A percentile compares a stretch with the other conserved stretches of the same genome.
Evolutionary conservation across 306 rosid genomes (phyloP).

Genomic region (Prunus armeniaca): DNA sequence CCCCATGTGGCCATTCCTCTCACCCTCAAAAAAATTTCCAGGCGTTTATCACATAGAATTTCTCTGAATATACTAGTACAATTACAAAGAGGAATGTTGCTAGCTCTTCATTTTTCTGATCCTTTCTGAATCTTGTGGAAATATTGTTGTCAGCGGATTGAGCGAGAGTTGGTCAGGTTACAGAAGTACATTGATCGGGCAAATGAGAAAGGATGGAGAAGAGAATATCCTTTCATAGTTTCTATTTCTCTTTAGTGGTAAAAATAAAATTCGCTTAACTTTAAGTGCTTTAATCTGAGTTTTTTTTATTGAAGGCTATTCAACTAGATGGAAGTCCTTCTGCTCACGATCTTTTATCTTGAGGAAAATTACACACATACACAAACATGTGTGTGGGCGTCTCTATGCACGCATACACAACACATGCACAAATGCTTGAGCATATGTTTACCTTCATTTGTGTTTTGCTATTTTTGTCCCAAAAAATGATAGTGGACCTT

Average conservation of each 20-base stretch:
- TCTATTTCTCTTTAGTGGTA: neutral
- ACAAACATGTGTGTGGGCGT: neutral
- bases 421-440: neutral
- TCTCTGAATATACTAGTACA: neutral
- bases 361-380: neutral
- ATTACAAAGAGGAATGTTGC: neutral
- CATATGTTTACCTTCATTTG: neutral
- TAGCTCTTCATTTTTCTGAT: neutral
- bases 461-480: neutral
- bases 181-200: slow-evolving; percentile 34
- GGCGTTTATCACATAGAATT: neutral
- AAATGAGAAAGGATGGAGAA: slow-evolving; percentile 43
- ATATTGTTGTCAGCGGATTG: slow-evolving; percentile 31
- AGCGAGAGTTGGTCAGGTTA: slow-evolving; percentile 32
- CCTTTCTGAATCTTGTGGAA: neutral
- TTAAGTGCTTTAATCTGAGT: neutral
- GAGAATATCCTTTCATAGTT: slow-evolving; percentile 41
- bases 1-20: neutral
- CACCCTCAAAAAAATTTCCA: neutral
- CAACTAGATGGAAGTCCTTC: neutral
- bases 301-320: neutral
- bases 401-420: neutral
- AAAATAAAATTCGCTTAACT: neutral
- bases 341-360: neutral
- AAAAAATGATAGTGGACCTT: slow-evolving; percentile 8